phyloP scores from a whole-genome alignment of 805 yeast species.

The Schwanniomyces occidentalis region DNA sequence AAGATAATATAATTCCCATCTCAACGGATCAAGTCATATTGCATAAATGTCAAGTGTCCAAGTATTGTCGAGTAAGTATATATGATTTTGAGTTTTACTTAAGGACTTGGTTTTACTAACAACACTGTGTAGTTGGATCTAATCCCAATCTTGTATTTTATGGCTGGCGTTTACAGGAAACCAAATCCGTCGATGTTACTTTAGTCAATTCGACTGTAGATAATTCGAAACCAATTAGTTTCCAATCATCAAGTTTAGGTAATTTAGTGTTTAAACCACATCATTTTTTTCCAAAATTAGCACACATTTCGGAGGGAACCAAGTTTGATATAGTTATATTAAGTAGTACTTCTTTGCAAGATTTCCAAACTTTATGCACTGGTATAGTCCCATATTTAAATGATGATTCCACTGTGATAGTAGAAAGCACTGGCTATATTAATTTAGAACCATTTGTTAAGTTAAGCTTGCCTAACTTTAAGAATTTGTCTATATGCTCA shows the following conservation, averaged over 20 bases:
- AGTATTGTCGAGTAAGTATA: constrained; percentile 21
- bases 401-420: constrained; percentile 50
- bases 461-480: constrained; percentile 37
- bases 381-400: constrained; percentile 25
- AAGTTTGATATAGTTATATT: constrained; percentile 38
- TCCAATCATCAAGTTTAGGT: constrained; percentile 16
- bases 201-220: constrained; percentile 32
- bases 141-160: constrained; percentile 62
- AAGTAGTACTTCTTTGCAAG: constrained; percentile 37
- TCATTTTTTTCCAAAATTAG: constrained; percentile 2
- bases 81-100: background rate
- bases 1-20: too few relatives aligned
- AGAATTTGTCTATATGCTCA: constrained; percentile 44
- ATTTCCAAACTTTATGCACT: constrained; percentile 31
- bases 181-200: constrained; percentile 38
- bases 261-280: constrained; percentile 5
- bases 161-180: constrained; percentile 54
- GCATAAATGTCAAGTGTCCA: constrained; percentile 18
- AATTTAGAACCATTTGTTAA: constrained; percentile 70
- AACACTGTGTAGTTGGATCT: constrained; percentile 43
- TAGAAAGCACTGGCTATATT: constrained; percentile 72
- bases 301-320: constrained; percentile 9
- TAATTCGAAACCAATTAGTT: constrained; percentile 10
- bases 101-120: constrained; percentile 7
- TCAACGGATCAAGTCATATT: too few relatives aligned